phyloP scores from a whole-genome alignment of 345 rosid genomes.

The Adansonia digitata region DNA sequence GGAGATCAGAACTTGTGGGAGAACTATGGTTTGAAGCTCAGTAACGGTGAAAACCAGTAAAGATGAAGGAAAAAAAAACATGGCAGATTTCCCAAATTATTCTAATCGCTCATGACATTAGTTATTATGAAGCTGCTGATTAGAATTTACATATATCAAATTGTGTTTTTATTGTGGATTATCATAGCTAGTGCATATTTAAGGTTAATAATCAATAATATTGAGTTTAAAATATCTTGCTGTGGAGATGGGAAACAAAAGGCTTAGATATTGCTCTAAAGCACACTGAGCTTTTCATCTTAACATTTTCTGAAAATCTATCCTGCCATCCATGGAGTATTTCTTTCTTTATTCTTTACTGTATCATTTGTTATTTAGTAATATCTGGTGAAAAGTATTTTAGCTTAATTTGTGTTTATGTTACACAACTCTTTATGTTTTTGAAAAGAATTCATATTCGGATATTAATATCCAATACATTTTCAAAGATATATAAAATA shows the following conservation, averaged over 20 bases:
- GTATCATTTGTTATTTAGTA: background rate
- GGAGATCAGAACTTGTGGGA: too few species aligned
- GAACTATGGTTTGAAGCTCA: constrained; percentile 48
- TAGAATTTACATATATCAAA: background rate
- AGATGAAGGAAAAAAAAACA: background rate
- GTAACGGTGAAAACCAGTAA: constrained; percentile 48
- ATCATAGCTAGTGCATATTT: background rate
- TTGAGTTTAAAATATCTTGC: background rate
- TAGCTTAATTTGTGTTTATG: too few species aligned
- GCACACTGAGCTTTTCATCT: too few species aligned
- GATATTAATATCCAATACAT: too few species aligned
- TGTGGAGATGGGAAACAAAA: background rate
- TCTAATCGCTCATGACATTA: background rate
- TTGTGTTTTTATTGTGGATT: background rate
- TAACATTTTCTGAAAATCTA: too few species aligned
- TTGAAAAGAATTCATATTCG: too few species aligned
- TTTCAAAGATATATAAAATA: too few species aligned
- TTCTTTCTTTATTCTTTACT: background rate
- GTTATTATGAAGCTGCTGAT: background rate
- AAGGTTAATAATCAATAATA: background rate
- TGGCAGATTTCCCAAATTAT: background rate
- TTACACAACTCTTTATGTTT: too few species aligned
- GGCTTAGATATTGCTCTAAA: background rate
- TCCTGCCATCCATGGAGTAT: background rate
- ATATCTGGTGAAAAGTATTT: background rate